Evolutionary conservation across 352 stramenopile species (phyloP).

Genomic region (Phytophthora cryptogea): DNA sequence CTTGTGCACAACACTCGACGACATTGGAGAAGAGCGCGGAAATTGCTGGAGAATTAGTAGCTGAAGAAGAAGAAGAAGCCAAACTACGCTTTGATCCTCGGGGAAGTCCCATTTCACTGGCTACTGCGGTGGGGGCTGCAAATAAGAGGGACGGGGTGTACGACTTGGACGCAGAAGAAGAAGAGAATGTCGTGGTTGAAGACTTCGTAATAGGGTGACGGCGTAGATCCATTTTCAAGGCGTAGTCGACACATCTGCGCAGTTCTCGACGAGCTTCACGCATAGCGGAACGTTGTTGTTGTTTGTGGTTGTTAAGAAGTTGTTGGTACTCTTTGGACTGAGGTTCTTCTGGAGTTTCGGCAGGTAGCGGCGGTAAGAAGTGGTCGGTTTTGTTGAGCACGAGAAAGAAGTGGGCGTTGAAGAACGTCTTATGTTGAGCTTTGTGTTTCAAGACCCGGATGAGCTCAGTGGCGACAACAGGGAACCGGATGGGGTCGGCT

Average conservation of each 20-base stretch:
- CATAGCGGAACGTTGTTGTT: constrained; percentile 35
- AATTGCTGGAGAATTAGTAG: constrained; percentile 13
- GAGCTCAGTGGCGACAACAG: constrained; percentile 53
- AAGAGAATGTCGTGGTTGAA: constrained; percentile 5
- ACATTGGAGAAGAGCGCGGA: constrained; percentile 49
- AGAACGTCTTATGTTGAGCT: constrained; percentile 31
- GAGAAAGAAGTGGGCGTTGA: constrained; percentile 47
- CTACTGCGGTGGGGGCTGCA: constrained; percentile 9
- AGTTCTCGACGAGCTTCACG: constrained; percentile 50
- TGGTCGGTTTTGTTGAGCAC: constrained; percentile 67
- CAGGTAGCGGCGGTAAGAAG: constrained; percentile 12
- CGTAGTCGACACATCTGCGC: constrained; percentile 53
- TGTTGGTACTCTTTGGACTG: constrained; percentile 32
- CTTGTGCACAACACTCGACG: constrained; percentile 50
- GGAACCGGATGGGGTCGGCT: constrained; percentile 51
- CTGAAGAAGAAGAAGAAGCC: not conserved
- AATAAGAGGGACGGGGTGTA: constrained; percentile 9
- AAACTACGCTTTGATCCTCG: constrained; percentile 2
- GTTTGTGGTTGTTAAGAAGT: constrained; percentile 21
- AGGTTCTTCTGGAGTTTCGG: constrained; percentile 20
- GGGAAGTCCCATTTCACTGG: constrained; percentile 1
- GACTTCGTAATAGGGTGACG: constrained; percentile 30
- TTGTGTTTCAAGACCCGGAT: constrained; percentile 50
- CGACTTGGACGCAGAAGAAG: constrained; percentile 13
- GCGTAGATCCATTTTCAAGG: constrained; percentile 48